Evolutionary conservation across 2,329 filamentous ascomycete genomes (phyloP).

Genomic region (Fusarium circinatum): DNA sequence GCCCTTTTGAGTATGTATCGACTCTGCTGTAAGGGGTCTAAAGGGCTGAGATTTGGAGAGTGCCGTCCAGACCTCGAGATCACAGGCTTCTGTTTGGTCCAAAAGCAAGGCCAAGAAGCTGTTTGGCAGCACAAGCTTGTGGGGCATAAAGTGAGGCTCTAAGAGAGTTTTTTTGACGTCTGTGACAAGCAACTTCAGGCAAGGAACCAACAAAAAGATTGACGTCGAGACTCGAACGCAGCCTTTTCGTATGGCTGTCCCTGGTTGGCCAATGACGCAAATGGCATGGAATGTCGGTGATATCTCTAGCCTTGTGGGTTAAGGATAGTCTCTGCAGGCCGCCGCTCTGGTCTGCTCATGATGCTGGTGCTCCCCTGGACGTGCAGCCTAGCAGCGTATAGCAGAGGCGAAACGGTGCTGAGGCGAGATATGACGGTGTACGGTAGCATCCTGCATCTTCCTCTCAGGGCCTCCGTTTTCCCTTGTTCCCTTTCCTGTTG

Average conservation of each 20-base stretch:
- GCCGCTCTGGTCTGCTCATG: constrained; percentile 17
- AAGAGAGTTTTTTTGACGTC: constrained; percentile 1
- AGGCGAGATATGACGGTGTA: constrained; percentile 35
- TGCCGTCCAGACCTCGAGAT: constrained; percentile 12
- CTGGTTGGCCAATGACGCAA: constrained; percentile 33
- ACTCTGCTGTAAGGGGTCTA: constrained; percentile 16
- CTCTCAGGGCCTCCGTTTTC: constrained; percentile 12
- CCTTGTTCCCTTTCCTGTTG: neutral
- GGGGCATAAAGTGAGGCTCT: constrained; percentile 29
- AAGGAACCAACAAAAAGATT: neutral
- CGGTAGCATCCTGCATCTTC: constrained; percentile 12
- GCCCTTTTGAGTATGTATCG: constrained; percentile 8
- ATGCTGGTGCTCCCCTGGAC: constrained; percentile 4
- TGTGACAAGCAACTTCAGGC: neutral
- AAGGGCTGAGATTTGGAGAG: constrained; percentile 20
- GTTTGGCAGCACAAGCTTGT: neutral
- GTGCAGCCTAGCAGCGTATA: constrained; percentile 13
- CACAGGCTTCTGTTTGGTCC: constrained; percentile 31
- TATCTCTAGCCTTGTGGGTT: constrained; percentile 29
- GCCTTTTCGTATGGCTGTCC: neutral
- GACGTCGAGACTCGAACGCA: constrained; percentile 4
- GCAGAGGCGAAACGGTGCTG: constrained; percentile 24
- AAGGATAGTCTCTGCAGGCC: constrained; percentile 9
- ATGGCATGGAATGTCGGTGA: constrained; percentile 20
- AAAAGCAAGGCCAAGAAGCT: constrained; percentile 9